Evolutionary conservation across 2,329 filamentous ascomycete species (phyloP).

Genomic region (Ophiocordyceps camponoti-saundersi): DNA sequence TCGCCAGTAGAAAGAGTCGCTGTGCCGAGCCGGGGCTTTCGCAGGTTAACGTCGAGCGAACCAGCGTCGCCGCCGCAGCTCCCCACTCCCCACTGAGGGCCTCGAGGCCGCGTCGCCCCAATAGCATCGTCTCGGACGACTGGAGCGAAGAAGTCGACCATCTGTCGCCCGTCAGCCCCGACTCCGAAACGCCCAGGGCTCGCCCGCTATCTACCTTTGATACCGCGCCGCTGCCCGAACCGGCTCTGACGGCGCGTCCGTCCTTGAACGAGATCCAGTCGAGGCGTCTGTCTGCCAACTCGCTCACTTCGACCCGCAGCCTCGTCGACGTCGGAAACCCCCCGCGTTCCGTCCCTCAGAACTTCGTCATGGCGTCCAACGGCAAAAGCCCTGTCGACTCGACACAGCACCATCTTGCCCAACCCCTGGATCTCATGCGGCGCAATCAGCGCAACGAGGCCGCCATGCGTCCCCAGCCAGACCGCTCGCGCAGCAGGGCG

Average conservation of each 20-base stretch:
- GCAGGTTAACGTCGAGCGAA: constrained; percentile 37
- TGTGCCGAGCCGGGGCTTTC: constrained; percentile 43
- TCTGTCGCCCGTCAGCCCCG: constrained; percentile 27
- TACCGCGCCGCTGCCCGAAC: constrained; percentile 26
- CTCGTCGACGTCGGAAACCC: constrained; percentile 33
- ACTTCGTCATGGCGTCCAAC: constrained; percentile 24
- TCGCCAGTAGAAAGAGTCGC: constrained; percentile 33
- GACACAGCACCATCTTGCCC: constrained; percentile 26
- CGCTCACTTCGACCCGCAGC: constrained; percentile 43
- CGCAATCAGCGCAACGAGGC: constrained; percentile 21
- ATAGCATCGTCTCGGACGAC: constrained; percentile 21
- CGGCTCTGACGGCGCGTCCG: constrained; percentile 24
- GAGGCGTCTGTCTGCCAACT: constrained; percentile 57
- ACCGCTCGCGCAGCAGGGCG: constrained; percentile 47
- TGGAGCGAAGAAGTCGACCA: constrained; percentile 22
- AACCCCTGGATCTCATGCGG: constrained; percentile 27
- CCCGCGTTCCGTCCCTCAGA: constrained; percentile 12
- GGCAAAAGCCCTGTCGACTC: constrained; percentile 19
- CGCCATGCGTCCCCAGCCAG: constrained; percentile 26
- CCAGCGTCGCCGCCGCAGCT: constrained; percentile 46
- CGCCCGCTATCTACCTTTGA: constrained; percentile 14
- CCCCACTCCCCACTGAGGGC: constrained; percentile 31
- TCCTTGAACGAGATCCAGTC: constrained; percentile 34
- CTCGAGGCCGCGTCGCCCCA: constrained; percentile 22
- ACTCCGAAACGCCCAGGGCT: constrained; percentile 30